Evolutionary conservation across 192 early-diverging fungal species (phyloP).

Genomic region (Backusella parvicylindrica): DNA sequence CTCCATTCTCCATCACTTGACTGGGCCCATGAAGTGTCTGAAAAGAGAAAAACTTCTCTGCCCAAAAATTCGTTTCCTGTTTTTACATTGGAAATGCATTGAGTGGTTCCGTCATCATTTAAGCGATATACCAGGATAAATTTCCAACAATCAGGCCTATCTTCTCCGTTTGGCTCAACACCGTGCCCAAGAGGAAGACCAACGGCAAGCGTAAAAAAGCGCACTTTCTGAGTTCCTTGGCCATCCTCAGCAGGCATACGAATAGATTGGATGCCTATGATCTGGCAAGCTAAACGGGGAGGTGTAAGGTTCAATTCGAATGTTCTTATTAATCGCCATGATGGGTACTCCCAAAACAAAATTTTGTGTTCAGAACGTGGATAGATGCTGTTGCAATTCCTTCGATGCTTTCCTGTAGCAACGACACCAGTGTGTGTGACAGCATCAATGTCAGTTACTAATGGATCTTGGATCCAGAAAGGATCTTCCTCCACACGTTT

Average conservation of each 20-base stretch:
- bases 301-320: constrained; percentile 29
- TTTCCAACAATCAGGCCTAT: not conserved
- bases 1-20: constrained; percentile 9
- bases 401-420: constrained; percentile 34
- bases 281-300: constrained; percentile 26
- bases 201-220: constrained; percentile 31
- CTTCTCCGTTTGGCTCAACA: not conserved
- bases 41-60: constrained; percentile 18
- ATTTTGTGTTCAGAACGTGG: constrained; percentile 28
- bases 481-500: not conserved
- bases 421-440: constrained; percentile 22
- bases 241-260: not conserved
- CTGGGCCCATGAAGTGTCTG: constrained; percentile 9
- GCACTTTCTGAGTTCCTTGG: not conserved
- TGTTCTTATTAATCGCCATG: constrained; percentile 22
- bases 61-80: constrained; percentile 12
- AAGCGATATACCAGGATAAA: not conserved
- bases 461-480: constrained; percentile 31
- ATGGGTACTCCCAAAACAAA: constrained; percentile 34
- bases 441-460: constrained; percentile 30
- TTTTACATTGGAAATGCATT: constrained; percentile 7
- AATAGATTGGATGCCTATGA: constrained; percentile 32
- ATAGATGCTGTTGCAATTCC: not conserved
- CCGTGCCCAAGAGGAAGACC: constrained; percentile 15
- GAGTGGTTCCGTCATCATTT: constrained; percentile 13